Percentiles rank a stretch among this genome's conserved stretches.
Conservation (phyloP, 768 basidiomycete genomes). For the Trametes gibbosa region DNA sequence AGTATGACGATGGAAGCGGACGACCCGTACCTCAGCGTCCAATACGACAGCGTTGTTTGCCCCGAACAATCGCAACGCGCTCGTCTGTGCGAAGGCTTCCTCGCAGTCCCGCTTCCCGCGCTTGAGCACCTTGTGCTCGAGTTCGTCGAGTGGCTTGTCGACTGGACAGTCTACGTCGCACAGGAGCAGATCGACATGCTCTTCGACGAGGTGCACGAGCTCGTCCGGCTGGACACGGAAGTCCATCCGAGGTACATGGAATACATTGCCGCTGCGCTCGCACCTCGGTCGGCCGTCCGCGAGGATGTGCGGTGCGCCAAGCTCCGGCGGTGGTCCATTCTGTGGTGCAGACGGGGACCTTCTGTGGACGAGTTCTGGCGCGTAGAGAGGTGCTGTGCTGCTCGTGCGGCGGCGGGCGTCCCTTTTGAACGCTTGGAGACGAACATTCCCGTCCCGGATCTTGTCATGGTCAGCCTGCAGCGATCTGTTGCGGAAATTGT, state of each 20-base stretch:
- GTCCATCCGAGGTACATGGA: neutral
- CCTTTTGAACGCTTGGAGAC: neutral
- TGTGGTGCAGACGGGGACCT: neutral
- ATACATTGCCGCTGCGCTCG: neutral
- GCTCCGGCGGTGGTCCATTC: neutral
- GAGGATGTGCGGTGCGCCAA: neutral
- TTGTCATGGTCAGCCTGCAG: neutral
- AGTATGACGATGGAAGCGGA: neutral
- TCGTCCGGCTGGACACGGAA: neutral
- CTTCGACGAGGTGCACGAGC: neutral
- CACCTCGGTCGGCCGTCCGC: neutral
- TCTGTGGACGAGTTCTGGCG: slow-evolving; percentile 7
- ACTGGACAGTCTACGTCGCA: neutral
- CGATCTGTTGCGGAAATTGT: too few species aligned
- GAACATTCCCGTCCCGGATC: neutral
- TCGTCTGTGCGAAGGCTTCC: slow-evolving; percentile 4
- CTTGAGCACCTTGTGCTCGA: neutral
- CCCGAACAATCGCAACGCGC: neutral
- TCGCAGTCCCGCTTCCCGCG: neutral
- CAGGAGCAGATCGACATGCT: neutral
- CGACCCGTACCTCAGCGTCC: neutral
- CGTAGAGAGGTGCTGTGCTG: slow-evolving; percentile 3
- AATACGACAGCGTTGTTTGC: neutral
- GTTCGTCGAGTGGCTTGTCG: too few species aligned
- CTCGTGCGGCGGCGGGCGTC: neutral